Percentiles rank a stretch among this genome's conserved stretches.
Conservation (phyloP, 2,329 filamentous ascomycete genomes). For the Talaromyces albobiverticillius region DNA sequence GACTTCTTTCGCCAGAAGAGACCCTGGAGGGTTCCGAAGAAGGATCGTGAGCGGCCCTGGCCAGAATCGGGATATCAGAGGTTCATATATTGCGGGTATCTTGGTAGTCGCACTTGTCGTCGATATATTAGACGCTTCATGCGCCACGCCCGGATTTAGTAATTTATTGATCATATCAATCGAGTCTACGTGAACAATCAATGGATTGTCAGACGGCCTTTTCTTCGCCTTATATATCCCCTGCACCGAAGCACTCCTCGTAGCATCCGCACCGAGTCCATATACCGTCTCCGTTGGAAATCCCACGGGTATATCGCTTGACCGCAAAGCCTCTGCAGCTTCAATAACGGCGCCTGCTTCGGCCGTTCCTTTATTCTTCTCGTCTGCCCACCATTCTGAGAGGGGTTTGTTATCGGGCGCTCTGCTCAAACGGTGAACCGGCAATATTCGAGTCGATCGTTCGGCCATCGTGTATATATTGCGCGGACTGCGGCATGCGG, state of each 20-base stretch:
- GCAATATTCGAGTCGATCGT: conserved; percentile 32
- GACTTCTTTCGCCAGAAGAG: conserved; percentile 80
- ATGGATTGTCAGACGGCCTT: conserved; percentile 86
- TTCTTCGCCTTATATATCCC: conserved; percentile 94
- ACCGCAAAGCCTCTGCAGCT: conserved; percentile 65
- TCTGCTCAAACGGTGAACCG: conserved; percentile 36
- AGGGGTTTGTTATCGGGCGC: conserved; percentile 30
- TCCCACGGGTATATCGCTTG: conserved; percentile 73
- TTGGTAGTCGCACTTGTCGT: conserved; percentile 22
- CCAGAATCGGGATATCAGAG: conserved; percentile 83
- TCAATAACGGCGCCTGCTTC: conserved; percentile 56
- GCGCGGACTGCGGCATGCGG: conserved; percentile 3
- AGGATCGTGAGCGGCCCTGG: conserved; percentile 91
- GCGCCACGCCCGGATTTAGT: conserved; percentile 43
- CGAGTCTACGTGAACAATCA: conserved; percentile 89
- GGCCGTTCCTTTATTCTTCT: conserved; percentile 33
- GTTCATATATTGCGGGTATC: conserved; percentile 72
- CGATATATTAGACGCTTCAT: conserved; percentile 28
- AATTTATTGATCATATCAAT: conserved; percentile 69
- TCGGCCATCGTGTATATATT: conserved; percentile 10
- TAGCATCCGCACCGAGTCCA: conserved; percentile 93
- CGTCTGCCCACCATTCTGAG: conserved; percentile 38
- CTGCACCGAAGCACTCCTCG: conserved; percentile 73
- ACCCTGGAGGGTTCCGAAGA: conserved; percentile 68
- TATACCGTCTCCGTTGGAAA: conserved; percentile 99